A percentile compares a stretch with the other conserved stretches of the same genome.
Conservation (phyloP, 352 stramenopile genomes). For the Globisporangium camurandrum region DNA sequence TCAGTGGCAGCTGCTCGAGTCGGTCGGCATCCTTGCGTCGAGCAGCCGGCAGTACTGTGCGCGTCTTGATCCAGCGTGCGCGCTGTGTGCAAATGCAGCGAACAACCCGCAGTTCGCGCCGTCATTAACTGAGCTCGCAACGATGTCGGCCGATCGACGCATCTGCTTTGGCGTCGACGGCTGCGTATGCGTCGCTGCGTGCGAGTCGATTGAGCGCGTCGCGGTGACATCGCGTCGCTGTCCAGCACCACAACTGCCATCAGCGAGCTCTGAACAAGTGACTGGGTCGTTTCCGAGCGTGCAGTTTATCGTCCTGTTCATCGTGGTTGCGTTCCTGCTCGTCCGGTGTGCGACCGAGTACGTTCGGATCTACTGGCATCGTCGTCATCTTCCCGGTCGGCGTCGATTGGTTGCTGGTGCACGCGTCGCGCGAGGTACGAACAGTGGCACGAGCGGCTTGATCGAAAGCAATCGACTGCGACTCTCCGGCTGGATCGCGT, state of each 20-base stretch:
- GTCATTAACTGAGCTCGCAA: not conserved
- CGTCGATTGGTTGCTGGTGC: no score
- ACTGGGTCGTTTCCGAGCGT: not conserved
- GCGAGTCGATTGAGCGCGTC: conserved; percentile 8
- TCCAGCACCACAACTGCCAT: not conserved
- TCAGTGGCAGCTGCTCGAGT: conserved; percentile 34
- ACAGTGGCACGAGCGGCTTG: not conserved
- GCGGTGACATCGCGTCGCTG: conserved; percentile 3
- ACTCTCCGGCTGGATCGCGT: conserved; percentile 10
- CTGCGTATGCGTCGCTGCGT: conserved; percentile 13
- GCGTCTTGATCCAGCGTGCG: conserved; percentile 5
- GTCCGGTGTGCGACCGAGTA: conserved; percentile 6
- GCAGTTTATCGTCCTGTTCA: not conserved
- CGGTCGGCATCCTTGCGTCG: conserved; percentile 32
- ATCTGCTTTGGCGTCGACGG: conserved; percentile 8
- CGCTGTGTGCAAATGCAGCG: conserved; percentile 3
- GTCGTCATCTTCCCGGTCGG: not conserved
- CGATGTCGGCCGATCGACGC: conserved; percentile 5
- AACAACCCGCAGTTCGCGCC: conserved; percentile 2
- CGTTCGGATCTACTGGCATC: not conserved
- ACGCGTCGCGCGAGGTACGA: not conserved
- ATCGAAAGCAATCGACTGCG: conserved; percentile 1
- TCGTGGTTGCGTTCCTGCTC: conserved; percentile 3
- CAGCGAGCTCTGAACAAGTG: not conserved
- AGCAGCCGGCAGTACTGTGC: conserved; percentile 14